Evolutionary conservation across 1,284 basidiomycete genomes (phyloP), one percentile per base, ranked within the genome.

Genomic region (Ustilago bromivora): DNA sequence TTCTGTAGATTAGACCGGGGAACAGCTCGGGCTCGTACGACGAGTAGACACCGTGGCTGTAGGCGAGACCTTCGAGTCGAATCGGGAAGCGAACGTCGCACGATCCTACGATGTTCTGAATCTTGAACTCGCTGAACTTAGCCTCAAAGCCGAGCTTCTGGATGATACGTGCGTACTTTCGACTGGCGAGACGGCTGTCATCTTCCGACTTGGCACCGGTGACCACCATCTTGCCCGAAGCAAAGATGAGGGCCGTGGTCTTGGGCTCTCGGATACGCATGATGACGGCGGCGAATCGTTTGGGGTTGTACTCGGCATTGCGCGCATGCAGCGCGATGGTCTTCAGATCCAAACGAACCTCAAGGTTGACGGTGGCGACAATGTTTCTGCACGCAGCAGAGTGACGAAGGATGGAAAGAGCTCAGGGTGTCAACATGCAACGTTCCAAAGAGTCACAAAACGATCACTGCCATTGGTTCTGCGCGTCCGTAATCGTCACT

Each of bases 181-280:
- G 92, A 80, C 95, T 96, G 57, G 97, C 97, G 66, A 99, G 89
- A 65, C 96, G 91, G 81, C 94, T 96, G 86, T 99, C 96, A 87
- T 99, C 97, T 88, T 99, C 97, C 40, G 93, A 95, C 90, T 99
- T 99, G 63, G 97, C 97, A 87, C 97, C 97, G 31, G 97, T 99
- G 70, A 98, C 96, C 86, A 99, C 97, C 94, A 99, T 99, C 91
- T 99, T 99, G 87, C 97, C 97, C 61, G 95, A 98, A 35, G 97
- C 97, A 87, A 99, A 99, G 87, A 99, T 99, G 78, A 99, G 91
- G 12, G 97, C 97, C 47, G 97, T 99, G 66, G 97, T 99, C 90
- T 99, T 99, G 66, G 97, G 97, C 84, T 99, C 96, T 82, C 97
- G 95, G 86, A 99, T 99, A 88, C 97, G 94, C 97, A 99, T 99